These are phyloP conservation scores for Cytospora schulzeri DNA, from an alignment of 2,329 filamentous ascomycete species.

Conservation along the genomic window DNA sequence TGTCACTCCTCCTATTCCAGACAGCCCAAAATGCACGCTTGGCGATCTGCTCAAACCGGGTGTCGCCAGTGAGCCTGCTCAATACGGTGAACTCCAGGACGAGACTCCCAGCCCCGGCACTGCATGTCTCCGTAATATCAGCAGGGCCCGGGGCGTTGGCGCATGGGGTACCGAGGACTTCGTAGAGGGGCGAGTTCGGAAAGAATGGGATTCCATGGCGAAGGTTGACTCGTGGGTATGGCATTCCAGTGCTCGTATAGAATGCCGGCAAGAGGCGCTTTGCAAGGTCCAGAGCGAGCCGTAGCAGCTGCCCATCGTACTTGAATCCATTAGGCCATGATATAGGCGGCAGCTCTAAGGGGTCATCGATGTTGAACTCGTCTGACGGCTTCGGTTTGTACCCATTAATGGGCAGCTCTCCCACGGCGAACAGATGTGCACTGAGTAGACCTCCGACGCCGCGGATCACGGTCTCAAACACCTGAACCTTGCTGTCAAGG, in stretches of 20 bases:
- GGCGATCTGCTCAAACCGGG: conserved; percentile 83
- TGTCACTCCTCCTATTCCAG: conserved; percentile 83
- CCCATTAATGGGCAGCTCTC: conserved; percentile 82
- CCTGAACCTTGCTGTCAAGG: conserved; percentile 95
- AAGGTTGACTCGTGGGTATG: conserved; percentile 92
- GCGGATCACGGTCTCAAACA: conserved; percentile 96
- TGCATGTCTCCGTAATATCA: conserved; percentile 95
- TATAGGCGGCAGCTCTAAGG: conserved; percentile 57
- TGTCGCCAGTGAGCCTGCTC: conserved; percentile 83
- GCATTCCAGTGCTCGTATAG: conserved; percentile 85
- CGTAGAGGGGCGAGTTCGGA: conserved; percentile 75
- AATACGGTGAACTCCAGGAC: conserved; percentile 92
- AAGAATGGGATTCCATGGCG: conserved; percentile 92
- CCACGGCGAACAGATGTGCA: conserved; percentile 89
- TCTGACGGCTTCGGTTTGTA: conserved; percentile 60
- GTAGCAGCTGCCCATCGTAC: conserved; percentile 87
- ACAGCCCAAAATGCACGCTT: conserved; percentile 97
- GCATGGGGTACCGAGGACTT: conserved; percentile 42
- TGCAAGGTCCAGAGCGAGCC: conserved; percentile 85
- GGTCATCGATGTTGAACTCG: conserved; percentile 37
- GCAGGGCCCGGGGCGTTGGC: conserved; percentile 43
- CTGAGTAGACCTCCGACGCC: conserved; percentile 89
- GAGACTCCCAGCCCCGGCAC: conserved; percentile 92
- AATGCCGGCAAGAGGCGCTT: conserved; percentile 88
- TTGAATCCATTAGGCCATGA: conserved; percentile 74